Evolutionary conservation across 257 asterid species (phyloP).

Genomic region (Solanum boliviense): DNA sequence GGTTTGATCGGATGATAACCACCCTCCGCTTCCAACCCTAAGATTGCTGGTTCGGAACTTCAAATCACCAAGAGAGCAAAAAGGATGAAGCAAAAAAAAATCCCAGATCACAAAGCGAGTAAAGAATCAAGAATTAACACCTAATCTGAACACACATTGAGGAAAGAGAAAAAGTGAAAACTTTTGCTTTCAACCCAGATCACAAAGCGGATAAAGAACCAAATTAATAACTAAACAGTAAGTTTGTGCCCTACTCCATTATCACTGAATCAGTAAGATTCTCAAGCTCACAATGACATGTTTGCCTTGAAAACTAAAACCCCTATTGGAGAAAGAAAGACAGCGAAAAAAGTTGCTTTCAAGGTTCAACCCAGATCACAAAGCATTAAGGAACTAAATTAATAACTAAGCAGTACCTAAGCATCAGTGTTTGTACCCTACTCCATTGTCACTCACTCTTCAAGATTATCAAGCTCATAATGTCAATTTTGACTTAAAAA

Average conservation of each 20-base stretch:
- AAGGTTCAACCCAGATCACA: no score
- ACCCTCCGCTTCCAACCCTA: neutral
- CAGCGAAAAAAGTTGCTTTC: no score
- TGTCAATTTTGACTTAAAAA: no score
- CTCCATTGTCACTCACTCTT: no score
- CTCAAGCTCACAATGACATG: neutral
- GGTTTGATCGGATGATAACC: neutral
- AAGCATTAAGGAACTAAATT: no score
- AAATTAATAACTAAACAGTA: neutral
- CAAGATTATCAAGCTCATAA: no score
- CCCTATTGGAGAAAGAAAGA: constrained; percentile 1
- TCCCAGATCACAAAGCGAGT: neutral
- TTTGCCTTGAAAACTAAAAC: neutral
- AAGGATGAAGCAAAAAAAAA: neutral
- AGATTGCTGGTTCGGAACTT: neutral
- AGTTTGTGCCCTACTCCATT: neutral
- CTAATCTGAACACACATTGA: neutral
- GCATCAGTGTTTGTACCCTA: no score
- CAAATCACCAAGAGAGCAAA: neutral
- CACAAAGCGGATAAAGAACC: neutral
- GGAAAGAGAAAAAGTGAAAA: neutral
- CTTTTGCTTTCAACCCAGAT: neutral
- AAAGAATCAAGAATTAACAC: neutral
- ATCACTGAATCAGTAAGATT: neutral
- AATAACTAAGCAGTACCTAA: no score